A percentile compares a stretch with the other conserved stretches of the same genome.
phyloP scores from a whole-genome alignment of 1,284 basidiomycete genomes.

The Fomes fomentarius region DNA sequence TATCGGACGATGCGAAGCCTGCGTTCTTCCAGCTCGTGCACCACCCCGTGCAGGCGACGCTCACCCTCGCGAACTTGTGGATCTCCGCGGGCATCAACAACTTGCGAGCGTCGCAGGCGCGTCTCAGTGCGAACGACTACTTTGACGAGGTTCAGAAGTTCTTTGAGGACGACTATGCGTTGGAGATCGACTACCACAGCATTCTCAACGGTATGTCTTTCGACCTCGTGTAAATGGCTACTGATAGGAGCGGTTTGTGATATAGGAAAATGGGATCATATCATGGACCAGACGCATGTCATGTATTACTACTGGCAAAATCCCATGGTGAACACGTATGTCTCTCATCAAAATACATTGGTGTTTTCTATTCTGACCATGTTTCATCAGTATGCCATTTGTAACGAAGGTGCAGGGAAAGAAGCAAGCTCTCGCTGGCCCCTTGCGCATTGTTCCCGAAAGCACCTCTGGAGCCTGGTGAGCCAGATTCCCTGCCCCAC shows the following conservation, averaged over 20 bases:
- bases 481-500: conserved; percentile 16
- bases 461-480: conserved; percentile 60
- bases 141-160: conserved; percentile 55
- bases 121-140: conserved; percentile 60
- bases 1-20: conserved; percentile 48
- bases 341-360: too few species aligned
- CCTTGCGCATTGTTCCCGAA: conserved; percentile 66
- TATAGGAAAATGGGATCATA: conserved; percentile 61
- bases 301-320: conserved; percentile 75
- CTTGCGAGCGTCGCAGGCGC: conserved; percentile 63
- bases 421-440: conserved; percentile 59
- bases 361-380: too few species aligned
- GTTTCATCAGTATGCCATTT: conserved; percentile 59
- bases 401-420: conserved; percentile 55
- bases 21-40: conserved; percentile 73
- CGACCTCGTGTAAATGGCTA: too few species aligned
- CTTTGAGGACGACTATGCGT: conserved; percentile 61
- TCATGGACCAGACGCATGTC: conserved; percentile 71
- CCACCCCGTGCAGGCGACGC: conserved; percentile 62
- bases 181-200: conserved; percentile 61
- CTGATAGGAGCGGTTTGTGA: background rate
- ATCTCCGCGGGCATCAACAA: conserved; percentile 64
- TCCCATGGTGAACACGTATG: conserved; percentile 62
- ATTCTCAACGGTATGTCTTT: conserved; percentile 49
- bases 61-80: conserved; percentile 59